Conservation (phyloP, 352 stramenopile genomes). For the Thraustochytrium striatum region DNA sequence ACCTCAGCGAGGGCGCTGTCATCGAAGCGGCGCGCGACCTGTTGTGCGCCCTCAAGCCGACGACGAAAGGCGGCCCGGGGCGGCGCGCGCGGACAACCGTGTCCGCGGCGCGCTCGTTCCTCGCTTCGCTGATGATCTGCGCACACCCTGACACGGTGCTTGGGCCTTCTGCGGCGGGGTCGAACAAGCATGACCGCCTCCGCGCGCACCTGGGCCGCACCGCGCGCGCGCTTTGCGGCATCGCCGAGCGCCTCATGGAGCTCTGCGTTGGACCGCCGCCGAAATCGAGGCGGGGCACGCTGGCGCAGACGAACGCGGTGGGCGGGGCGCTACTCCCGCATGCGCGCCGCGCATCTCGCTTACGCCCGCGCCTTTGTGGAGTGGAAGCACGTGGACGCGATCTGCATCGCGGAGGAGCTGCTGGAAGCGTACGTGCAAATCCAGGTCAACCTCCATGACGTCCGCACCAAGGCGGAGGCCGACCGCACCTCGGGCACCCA, state of each 20-base stretch:
- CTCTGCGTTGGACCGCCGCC: no score
- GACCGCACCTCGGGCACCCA: not conserved
- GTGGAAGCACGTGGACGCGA: conserved; percentile 41
- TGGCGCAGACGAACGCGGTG: not conserved
- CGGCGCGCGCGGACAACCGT: not conserved
- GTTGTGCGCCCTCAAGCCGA: not conserved
- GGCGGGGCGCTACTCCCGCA: not conserved
- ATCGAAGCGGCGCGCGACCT: not conserved
- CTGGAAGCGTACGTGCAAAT: conserved; percentile 35
- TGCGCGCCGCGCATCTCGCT: not conserved
- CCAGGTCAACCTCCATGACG: conserved; percentile 23
- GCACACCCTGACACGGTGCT: conserved; percentile 25
- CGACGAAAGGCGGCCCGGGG: not conserved
- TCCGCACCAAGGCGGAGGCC: not conserved
- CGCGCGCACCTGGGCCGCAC: not conserved
- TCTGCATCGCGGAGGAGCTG: conserved; percentile 22
- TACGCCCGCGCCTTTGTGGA: conserved; percentile 24
- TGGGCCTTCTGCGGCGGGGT: not conserved
- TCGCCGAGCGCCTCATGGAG: not conserved
- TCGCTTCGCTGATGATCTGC: conserved; percentile 25
- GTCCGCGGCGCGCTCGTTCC: not conserved
- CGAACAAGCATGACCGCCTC: not conserved
- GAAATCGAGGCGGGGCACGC: no score
- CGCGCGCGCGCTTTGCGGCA: not conserved
- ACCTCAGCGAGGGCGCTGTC: not conserved